Percentiles rank a stretch among this genome's conserved stretches.
Conservation (phyloP, 164 flowering plant genomes). For the Macadamia integrifolia region DNA sequence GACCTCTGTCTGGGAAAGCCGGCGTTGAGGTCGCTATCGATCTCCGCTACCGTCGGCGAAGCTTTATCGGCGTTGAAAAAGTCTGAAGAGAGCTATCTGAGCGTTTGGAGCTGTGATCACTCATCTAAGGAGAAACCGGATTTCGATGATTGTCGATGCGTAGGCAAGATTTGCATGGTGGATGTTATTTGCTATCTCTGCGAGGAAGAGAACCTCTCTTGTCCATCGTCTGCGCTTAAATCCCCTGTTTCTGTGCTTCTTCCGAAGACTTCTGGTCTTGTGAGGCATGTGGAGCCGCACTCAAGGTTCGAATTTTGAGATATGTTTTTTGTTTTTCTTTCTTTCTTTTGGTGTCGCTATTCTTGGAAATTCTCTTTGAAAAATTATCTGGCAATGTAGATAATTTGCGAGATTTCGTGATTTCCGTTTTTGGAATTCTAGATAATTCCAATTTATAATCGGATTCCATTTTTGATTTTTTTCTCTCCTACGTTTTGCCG, state of each 20-base stretch:
- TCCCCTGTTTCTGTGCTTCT: slow-evolving; percentile 55
- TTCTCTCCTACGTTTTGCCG: not conserved
- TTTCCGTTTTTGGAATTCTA: not conserved
- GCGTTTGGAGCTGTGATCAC: slow-evolving; percentile 70
- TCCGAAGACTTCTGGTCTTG: slow-evolving; percentile 26
- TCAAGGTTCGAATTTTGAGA: slow-evolving; percentile 38
- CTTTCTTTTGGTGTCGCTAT: not conserved
- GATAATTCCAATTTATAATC: too few species aligned
- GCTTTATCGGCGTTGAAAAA: slow-evolving; percentile 52
- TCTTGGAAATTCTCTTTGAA: slow-evolving; percentile 8
- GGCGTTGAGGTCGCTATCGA: slow-evolving; percentile 37
- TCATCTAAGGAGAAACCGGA: not conserved
- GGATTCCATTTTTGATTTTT: too few species aligned
- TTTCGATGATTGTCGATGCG: slow-evolving; percentile 39
- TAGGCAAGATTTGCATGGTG: slow-evolving; percentile 82
- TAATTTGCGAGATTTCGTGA: slow-evolving; percentile 8
- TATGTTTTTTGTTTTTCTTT: not conserved
- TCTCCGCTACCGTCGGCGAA: slow-evolving; percentile 46
- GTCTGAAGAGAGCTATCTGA: slow-evolving; percentile 48
- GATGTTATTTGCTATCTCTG: slow-evolving; percentile 67
- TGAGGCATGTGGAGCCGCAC: slow-evolving; percentile 64
- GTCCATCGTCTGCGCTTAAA: slow-evolving; percentile 52
- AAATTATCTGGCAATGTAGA: slow-evolving; percentile 9
- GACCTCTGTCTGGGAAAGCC: slow-evolving; percentile 85
- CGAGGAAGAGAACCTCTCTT: slow-evolving; percentile 40